Evolutionary conservation across 148 eudicot genomes (phyloP).

Genomic region (Chenopodium album): DNA sequence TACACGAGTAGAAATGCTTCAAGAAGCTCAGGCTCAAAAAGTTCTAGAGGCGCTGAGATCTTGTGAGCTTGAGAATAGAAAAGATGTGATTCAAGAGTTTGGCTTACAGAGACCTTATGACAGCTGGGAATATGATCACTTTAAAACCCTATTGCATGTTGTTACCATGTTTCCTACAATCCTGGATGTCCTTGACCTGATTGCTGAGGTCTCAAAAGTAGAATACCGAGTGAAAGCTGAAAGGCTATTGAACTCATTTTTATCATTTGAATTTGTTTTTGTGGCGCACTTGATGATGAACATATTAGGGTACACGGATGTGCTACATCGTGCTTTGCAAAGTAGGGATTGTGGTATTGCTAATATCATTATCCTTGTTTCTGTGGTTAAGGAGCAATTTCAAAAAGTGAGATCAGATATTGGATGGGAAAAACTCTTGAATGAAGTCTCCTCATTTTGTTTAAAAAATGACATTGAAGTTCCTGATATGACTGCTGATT

Average conservation of each 20-base stretch:
- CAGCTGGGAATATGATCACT: slow-evolving; percentile 3
- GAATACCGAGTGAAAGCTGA: background rate
- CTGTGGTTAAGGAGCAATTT: background rate
- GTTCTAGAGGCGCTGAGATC: background rate
- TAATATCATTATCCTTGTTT: background rate
- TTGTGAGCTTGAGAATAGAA: background rate
- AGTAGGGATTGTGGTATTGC: background rate
- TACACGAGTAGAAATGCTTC: background rate
- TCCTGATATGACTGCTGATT: background rate
- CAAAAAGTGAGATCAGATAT: slow-evolving; percentile 7
- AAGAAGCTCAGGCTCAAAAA: background rate
- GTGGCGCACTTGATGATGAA: slow-evolving; percentile 4
- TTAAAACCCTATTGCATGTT: background rate
- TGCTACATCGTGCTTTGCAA: background rate
- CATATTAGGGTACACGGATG: slow-evolving; percentile 4
- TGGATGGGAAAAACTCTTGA: background rate
- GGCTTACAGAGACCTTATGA: background rate
- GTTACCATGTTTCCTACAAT: background rate
- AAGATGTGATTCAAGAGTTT: background rate
- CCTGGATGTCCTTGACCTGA: background rate
- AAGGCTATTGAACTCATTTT: background rate
- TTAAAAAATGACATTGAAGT: slow-evolving; percentile 1
- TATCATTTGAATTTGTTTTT: slow-evolving; percentile 9
- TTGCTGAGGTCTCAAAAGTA: background rate
- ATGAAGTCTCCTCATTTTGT: background rate